Base-by-base conservation (phyloP, 2,329 filamentous ascomycete genomes). In the Triangularia setosa region DNA sequence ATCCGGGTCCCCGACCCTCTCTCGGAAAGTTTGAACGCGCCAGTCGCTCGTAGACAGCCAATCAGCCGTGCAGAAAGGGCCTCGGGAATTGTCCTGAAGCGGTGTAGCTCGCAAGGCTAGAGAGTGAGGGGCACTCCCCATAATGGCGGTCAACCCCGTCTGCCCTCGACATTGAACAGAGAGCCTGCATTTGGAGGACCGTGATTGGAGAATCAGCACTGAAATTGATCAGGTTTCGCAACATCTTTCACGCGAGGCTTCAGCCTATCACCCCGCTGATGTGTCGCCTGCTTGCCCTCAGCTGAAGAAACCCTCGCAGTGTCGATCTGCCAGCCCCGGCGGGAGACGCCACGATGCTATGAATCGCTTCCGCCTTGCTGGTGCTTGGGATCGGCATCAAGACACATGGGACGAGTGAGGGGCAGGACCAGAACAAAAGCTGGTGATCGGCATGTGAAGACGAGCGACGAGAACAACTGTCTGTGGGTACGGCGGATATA, bases 61-160 rank as follows among this genome's bases (percentile, higher is more conserved):
- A 67, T 65, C 54, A 56, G 16, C 23, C 18, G 33, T 54, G 62
- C 62, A 65, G 18, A 23, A 24, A 28, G 8, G n/a, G 7, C 54
- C 33, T 64, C 60, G 66, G 64, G 16, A 28, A 62, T 40, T 33
- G 30, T 9, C 66, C 63, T 40, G 23, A 65, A 66, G 25, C 48
- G 57, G 66, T 54, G 33, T 54, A 65, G 66, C 23, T 27, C 63
- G 58, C n/a, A 30, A 27, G 33, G 27, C 28, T 14, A 30, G 9
- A 52, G 24, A 25, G 33, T 58, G 52, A 60, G 56, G 35, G 56
- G 35, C 40, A 53, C 25, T n/a, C 35, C n/a, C 28, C 30, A 25
- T 33, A 62, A 44, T 40, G 55, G 57, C 60, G 60, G 60, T 56
- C 60, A 63, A 56, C 27, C 44, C 53, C 58, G 57, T 54, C 24